Base-by-base conservation (phyloP, 805 yeast species). In the Saturnispora quitensis region DNA sequence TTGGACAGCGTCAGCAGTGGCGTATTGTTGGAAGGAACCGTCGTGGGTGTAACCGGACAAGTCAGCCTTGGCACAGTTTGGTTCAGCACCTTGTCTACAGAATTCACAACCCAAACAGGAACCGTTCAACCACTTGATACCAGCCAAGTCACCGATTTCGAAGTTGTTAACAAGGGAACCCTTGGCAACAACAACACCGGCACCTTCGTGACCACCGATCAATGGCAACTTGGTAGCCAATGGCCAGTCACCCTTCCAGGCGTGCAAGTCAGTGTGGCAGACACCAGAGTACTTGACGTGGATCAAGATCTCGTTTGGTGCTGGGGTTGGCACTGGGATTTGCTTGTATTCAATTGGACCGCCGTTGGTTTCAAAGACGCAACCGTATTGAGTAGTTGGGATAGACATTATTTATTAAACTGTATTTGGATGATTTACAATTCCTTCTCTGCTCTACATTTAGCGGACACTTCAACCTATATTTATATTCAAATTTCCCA, bases 181-280 rank as follows among this genome's bases (percentile, higher is more conserved):
- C 63, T 75, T 72, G 56, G 81, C 89, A 52, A 84, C 90, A 57
- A 85, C 90, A 49, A 77, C 77, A 65, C 91, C 91, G 35, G 89
- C 89, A 71, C 90, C 91, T 71, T 84, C 91, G 71, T 84, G 91
- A 61, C 91, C 91, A 56, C 89, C 90, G 46, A 84, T 87, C 58
- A 83, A 72, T 31, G 89, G 89, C 56, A 81, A 73, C 65, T 81
- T 81, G 58, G 81, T 77, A 56, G 70, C 76, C 68, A 82, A 73
- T 50, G 91, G 90, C 91, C 93, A 86, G 73, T 87, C 95, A 62
- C 93, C 95, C 65, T 83, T 76, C 89, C 89, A 85, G 53, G 90
- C 93, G 73, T 87, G 95, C 68, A 87, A 77, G 67, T 86, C 95
- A 43, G 95, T 86, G 75, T 88, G 95, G 70, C 95, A 86, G 53